A percentile compares a stretch with the other conserved stretches of the same genome.
These are phyloP conservation scores for Begonia peltatifolia DNA, from an alignment of 306 rosid genomes.

Conservation along the genomic window DNA sequence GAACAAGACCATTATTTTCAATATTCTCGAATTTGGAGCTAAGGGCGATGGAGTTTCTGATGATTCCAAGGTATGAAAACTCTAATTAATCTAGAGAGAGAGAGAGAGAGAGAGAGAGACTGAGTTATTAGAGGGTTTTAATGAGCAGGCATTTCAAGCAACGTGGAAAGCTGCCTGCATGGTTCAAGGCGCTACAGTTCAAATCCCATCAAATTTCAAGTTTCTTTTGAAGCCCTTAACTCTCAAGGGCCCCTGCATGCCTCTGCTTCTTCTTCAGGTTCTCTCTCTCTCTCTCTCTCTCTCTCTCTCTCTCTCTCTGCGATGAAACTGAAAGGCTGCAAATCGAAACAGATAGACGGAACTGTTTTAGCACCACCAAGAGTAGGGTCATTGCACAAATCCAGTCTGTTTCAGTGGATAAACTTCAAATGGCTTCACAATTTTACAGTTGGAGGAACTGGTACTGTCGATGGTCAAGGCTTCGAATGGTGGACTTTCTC, in stretches of 20 bases:
- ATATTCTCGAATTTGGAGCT: constrained; percentile 63
- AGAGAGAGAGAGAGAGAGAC: not conserved
- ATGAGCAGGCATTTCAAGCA: constrained; percentile 50
- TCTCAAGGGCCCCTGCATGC: constrained; percentile 84
- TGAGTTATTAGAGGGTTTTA: no score
- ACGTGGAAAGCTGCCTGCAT: constrained; percentile 87
- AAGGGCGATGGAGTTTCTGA: constrained; percentile 69
- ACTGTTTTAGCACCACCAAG: constrained; percentile 58
- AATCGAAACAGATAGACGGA: constrained; percentile 67
- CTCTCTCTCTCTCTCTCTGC: no score
- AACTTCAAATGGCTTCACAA: constrained; percentile 68
- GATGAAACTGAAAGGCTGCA: not conserved
- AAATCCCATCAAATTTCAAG: constrained; percentile 44
- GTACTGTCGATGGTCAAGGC: constrained; percentile 81
- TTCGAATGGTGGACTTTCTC: constrained; percentile 54
- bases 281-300: not conserved
- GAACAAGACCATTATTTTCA: constrained; percentile 26
- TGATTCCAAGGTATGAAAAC: constrained; percentile 54
- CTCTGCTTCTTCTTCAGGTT: constrained; percentile 27
- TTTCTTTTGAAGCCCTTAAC: constrained; percentile 54
- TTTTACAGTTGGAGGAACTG: constrained; percentile 73
- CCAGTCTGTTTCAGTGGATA: constrained; percentile 69
- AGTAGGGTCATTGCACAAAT: constrained; percentile 60
- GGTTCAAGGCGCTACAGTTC: constrained; percentile 40
- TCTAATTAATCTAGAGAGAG: not conserved